A percentile compares a stretch with the other conserved stretches of the same genome.
Conservation (phyloP, 2,329 filamentous ascomycete genomes). For the Cladosporium sp. region DNA sequence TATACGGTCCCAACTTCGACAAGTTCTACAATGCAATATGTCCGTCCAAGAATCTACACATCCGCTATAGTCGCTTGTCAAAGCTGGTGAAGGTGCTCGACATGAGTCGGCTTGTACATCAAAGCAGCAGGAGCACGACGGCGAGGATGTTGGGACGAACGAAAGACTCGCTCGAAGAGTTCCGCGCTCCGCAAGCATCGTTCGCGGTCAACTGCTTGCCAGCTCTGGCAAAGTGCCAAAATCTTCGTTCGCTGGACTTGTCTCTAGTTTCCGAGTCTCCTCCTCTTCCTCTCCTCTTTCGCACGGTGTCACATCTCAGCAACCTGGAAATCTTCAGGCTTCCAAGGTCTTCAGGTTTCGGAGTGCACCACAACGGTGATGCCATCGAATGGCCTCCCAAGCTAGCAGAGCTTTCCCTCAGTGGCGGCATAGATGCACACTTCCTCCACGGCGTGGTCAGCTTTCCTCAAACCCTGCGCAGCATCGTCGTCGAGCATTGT, state of each 20-base stretch:
- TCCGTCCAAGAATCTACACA: constrained; percentile 51
- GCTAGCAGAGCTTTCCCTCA: constrained; percentile 44
- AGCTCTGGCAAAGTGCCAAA: constrained; percentile 55
- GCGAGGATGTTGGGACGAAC: constrained; percentile 57
- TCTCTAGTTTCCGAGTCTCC: constrained; percentile 54
- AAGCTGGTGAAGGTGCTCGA: constrained; percentile 55
- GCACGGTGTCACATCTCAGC: constrained; percentile 49
- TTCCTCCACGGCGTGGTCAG: constrained; percentile 41
- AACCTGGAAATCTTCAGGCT: constrained; percentile 46
- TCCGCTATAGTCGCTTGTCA: constrained; percentile 50
- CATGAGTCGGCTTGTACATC: constrained; percentile 58
- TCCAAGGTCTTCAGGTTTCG: constrained; percentile 36
- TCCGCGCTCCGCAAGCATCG: constrained; percentile 58
- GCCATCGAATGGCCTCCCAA: constrained; percentile 44
- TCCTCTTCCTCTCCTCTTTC: constrained; percentile 50
- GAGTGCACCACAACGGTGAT: constrained; percentile 28
- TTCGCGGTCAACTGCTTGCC: constrained; percentile 61
- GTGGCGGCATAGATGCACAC: constrained; percentile 45
- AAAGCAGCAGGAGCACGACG: constrained; percentile 58
- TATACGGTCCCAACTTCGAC: constrained; percentile 55
- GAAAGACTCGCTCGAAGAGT: constrained; percentile 53
- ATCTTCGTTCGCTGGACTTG: constrained; percentile 53
- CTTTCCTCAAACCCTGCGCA: constrained; percentile 36
- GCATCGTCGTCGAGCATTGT: constrained; percentile 46
- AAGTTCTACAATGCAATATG: constrained; percentile 57